phyloP scores from a whole-genome alignment of 192 early-diverging fungal genomes.

The Linnemannia zychae region DNA sequence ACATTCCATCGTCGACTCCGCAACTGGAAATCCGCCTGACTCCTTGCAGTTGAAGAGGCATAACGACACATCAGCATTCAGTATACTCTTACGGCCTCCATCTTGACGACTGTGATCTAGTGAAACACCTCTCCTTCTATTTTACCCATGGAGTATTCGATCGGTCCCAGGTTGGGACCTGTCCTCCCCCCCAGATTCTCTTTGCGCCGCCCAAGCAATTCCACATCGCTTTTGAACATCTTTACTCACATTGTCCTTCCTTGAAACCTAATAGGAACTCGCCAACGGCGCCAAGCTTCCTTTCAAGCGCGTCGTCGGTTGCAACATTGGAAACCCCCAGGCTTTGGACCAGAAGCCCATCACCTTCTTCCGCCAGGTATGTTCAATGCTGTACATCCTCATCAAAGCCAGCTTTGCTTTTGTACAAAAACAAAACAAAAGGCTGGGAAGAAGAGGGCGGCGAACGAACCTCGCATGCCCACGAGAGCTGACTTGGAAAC shows the following conservation, averaged over 20 bases:
- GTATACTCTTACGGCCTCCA: neutral
- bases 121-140: neutral
- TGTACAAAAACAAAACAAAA: conserved; percentile 67
- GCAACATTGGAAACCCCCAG: conserved; percentile 64
- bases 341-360: conserved; percentile 78
- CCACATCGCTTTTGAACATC: neutral
- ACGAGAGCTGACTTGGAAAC: neutral
- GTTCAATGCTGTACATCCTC: too few species aligned
- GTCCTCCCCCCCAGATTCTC: neutral
- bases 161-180: neutral
- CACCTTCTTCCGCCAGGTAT: conserved; percentile 96
- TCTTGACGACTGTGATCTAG: neutral
- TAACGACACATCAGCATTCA: neutral
- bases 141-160: neutral
- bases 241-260: neutral
- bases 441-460: conserved; percentile 79
- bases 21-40: neutral
- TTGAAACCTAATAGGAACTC: conserved; percentile 46
- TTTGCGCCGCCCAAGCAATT: neutral
- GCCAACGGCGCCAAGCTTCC: conserved; percentile 41
- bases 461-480: conserved; percentile 62
- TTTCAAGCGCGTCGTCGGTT: conserved; percentile 55
- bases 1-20: neutral
- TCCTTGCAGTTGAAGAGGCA: neutral
- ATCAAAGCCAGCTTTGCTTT: too few species aligned